Base-by-base conservation (phyloP, 345 rosid genomes). In the Eucalyptus cloeziana region DNA sequence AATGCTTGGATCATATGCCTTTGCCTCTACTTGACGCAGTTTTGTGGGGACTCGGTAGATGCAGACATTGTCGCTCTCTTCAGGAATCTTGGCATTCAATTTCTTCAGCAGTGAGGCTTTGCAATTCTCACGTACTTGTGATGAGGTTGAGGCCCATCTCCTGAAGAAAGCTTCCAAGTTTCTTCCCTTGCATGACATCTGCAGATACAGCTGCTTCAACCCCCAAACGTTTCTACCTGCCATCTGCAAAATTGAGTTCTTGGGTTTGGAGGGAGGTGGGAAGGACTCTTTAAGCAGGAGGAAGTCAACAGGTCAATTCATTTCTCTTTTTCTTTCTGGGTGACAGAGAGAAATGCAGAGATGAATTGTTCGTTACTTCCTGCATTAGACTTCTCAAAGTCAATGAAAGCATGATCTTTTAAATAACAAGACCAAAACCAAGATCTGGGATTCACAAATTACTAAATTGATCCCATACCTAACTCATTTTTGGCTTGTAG, bases 31-130 rank as follows among this genome's bases (percentile, higher is more conserved):
- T 10, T 37, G 62, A 19, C 86, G 92, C 87, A 91, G 80, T 31
- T 87, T 87, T 21, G 27, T 10, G 8, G 92, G 93, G 50, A 91
- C 92, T 12, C 86, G 76, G 89, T 92, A 90, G 87, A 92, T 91
- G 90, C 88, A 91, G 58, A 89, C 88, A 22, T 76, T 21, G 40
- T 76, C 50, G 67, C 86, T 85, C 47, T 85, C 47, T 87, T 69
- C 62, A 58, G 86, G 69, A 87, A 81, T 87, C 33, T 56, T 21
- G 33, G 49, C 58, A 37, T 79, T 88, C 40, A 90, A 87, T 86
- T 88, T 49, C 71, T 86, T n/a, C 8, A 69, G 27, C 24, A 88
- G 85, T 47, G 86, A 31, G 49, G 52, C 69, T n/a, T 64, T 89
- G 49, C 87, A 88, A 83, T 89, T 37, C 83, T 37, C 83, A 5